Conservation (phyloP, 805 yeast genomes). For the Starmerella tilneyi region DNA sequence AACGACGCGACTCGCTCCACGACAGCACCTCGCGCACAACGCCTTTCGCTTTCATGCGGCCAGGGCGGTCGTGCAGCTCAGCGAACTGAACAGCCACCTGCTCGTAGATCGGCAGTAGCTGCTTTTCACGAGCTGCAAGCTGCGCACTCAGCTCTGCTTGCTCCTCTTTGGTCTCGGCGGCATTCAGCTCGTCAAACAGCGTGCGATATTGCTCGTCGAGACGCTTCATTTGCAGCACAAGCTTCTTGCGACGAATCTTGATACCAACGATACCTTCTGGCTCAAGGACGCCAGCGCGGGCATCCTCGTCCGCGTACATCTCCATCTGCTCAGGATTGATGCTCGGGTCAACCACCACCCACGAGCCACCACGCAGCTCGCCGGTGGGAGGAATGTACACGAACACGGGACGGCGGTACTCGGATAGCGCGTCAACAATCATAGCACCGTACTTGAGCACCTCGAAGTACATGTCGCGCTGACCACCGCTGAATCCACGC, state of each 20-base stretch:
- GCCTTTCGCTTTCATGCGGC: conserved; percentile 94
- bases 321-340: conserved; percentile 97
- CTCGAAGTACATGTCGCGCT: conserved; percentile 98
- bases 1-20: conserved; percentile 83
- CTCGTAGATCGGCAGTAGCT: conserved; percentile 73
- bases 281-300: conserved; percentile 96
- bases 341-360: conserved; percentile 99
- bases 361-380: conserved; percentile 98
- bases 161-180: conserved; percentile 50
- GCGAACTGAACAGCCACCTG: conserved; percentile 95
- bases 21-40: conserved; percentile 74
- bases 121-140: conserved; percentile 67
- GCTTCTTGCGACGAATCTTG: conserved; percentile 88
- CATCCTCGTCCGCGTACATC: conserved; percentile 93
- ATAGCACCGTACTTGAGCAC: conserved; percentile 93
- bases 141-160: conserved; percentile 53
- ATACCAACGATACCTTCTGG: conserved; percentile 99
- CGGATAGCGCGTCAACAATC: conserved; percentile 94
- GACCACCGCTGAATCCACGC: conserved; percentile 99
- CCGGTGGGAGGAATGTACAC: conserved; percentile 97
- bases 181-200: conserved; percentile 43
- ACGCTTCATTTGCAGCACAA: conserved; percentile 83
- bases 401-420: conserved; percentile 91
- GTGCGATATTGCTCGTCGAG: conserved; percentile 67
- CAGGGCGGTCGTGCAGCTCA: conserved; percentile 93